phyloP scores from a whole-genome alignment of 164 flowering plant species.

The Berberis thunbergii region DNA sequence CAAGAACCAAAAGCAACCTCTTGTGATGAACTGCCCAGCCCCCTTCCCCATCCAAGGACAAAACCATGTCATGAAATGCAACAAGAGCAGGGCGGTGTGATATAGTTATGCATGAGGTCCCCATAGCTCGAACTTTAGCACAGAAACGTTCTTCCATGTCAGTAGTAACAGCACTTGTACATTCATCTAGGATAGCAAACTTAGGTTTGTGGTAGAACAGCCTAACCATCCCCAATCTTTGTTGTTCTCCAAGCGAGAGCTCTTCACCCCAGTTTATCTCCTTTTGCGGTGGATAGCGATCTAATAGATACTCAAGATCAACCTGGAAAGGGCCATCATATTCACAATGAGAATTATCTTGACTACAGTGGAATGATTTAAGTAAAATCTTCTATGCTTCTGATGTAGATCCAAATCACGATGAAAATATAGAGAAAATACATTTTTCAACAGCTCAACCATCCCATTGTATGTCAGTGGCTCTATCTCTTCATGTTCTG shows the following conservation, averaged over 20 bases:
- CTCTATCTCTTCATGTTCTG: constrained; percentile 60
- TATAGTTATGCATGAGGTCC: constrained; percentile 97
- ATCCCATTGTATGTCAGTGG: constrained; percentile 70
- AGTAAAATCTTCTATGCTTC: too few species aligned
- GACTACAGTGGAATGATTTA: too few species aligned
- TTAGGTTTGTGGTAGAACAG: constrained; percentile 96
- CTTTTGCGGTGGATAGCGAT: constrained; percentile 83
- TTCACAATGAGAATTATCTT: background rate
- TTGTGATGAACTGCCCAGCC: constrained; percentile 77
- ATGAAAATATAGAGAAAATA: constrained; percentile 15
- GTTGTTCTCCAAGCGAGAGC: constrained; percentile 96
- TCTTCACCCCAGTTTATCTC: constrained; percentile 99
- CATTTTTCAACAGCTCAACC: constrained; percentile 93
- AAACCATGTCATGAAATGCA: constrained; percentile 94
- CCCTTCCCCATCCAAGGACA: constrained; percentile 99
- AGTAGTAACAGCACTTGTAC: constrained; percentile 99
- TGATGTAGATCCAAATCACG: background rate
- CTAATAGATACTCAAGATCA: constrained; percentile 90
- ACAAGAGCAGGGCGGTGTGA: constrained; percentile 99
- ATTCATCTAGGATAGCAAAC: constrained; percentile 98
- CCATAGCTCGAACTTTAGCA: constrained; percentile 98
- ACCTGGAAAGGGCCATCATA: constrained; percentile 37
- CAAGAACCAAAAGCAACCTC: constrained; percentile 30
- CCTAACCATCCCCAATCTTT: constrained; percentile 98
- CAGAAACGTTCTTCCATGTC: constrained; percentile 99